Percentiles rank a stretch among this genome's conserved stretches.
These are phyloP conservation scores for Mucor saturninus DNA, from an alignment of 371 early-diverging fungal species.

Conservation along the genomic window DNA sequence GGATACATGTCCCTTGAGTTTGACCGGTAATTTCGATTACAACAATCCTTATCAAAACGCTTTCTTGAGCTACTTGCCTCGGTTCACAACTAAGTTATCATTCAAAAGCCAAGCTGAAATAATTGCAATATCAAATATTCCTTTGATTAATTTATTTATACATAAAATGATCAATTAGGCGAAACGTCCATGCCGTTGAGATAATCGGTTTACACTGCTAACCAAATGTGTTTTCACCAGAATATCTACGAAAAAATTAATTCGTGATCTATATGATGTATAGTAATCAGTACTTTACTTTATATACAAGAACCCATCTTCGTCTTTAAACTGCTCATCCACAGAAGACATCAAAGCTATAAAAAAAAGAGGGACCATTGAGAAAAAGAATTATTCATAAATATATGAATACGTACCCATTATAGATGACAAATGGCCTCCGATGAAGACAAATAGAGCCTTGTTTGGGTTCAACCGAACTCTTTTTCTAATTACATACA, in stretches of 20 bases:
- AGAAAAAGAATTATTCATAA: not conserved
- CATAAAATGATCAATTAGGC: no score
- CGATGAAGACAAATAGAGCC: conserved; percentile 97
- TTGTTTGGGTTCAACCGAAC: conserved; percentile 93
- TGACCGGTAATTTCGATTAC: no score
- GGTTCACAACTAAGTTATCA: no score
- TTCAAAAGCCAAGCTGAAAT: no score
- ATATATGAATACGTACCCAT: conserved; percentile 42
- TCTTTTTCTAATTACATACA: conserved; percentile 92
- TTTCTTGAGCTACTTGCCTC: no score
- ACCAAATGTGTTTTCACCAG: conserved; percentile 89
- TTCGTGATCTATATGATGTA: not conserved
- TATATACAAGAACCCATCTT: conserved; percentile 95
- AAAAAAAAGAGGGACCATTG: not conserved
- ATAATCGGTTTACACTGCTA: not conserved
- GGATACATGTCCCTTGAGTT: no score
- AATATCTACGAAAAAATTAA: conserved; percentile 51
- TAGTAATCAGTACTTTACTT: conserved; percentile 49
- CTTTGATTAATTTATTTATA: no score
- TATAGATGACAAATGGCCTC: conserved; percentile 89
- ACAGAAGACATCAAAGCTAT: conserved; percentile 83
- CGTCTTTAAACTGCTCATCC: conserved; percentile 94
- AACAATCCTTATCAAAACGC: no score
- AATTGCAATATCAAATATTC: no score
- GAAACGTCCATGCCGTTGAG: no score